Conservation (phyloP, 2,329 filamentous ascomycete genomes). For the Exophiala bonariae region DNA sequence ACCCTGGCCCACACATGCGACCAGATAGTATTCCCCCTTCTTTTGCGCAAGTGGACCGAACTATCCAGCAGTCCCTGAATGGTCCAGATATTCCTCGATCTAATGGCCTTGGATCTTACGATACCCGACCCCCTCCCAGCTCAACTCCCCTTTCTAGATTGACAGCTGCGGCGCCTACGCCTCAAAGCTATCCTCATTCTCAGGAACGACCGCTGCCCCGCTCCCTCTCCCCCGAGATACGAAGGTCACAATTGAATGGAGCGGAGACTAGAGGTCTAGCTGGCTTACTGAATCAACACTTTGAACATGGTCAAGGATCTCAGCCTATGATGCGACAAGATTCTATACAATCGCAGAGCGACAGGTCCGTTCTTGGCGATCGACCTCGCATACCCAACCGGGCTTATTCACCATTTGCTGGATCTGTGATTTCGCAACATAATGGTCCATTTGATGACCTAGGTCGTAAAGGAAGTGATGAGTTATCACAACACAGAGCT, state of each 20-base stretch:
- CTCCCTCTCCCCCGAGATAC: conserved; percentile 25
- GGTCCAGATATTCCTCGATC: conserved; percentile 17
- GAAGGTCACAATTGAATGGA: conserved; percentile 20
- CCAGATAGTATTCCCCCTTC: conserved; percentile 23
- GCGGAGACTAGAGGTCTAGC: conserved; percentile 18
- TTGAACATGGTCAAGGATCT: conserved; percentile 7
- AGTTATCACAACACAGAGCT: conserved; percentile 62
- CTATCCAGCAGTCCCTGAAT: conserved; percentile 1
- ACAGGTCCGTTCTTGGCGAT: conserved; percentile 27
- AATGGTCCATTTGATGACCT: conserved; percentile 37
- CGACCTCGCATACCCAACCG: conserved; percentile 27
- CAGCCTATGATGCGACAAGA: conserved; percentile 28
- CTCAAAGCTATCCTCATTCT: conserved; percentile 10
- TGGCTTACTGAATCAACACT: conserved; percentile 17
- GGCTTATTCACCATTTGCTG: conserved; percentile 37
- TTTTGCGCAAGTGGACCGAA: conserved; percentile 15
- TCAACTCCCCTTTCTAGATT: conserved; percentile 13
- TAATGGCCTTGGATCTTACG: conserved; percentile 22
- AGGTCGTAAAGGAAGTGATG: conserved; percentile 51
- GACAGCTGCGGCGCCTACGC: conserved; percentile 6
- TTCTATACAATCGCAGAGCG: conserved; percentile 28
- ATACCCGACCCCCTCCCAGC: conserved; percentile 26
- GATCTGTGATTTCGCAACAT: conserved; percentile 34
- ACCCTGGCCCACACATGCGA: conserved; percentile 12
- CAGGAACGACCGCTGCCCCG: conserved; percentile 14